Evolutionary conservation across 306 rosid genomes (phyloP).

Genomic region (Mimosa bimucronata): DNA sequence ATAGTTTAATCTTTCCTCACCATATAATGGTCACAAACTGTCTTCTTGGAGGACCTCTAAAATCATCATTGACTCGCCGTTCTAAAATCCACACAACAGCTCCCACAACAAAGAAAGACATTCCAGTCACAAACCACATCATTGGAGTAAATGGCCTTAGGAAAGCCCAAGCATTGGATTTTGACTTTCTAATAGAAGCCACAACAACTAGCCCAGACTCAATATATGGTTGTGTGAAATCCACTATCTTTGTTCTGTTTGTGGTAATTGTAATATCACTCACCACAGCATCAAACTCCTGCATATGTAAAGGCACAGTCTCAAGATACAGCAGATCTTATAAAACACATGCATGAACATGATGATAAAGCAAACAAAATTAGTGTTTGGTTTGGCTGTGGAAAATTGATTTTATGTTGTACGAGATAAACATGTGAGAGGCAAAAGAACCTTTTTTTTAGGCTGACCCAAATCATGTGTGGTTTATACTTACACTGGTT

Average conservation of each 20-base stretch:
- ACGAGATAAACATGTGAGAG: no score
- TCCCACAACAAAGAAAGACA: constrained; percentile 66
- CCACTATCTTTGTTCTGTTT: constrained; percentile 70
- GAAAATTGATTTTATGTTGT: no score
- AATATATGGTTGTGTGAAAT: constrained; percentile 80
- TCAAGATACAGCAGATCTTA: background rate
- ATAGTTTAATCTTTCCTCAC: constrained; percentile 37
- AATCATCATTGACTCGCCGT: constrained; percentile 71
- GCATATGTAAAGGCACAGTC: constrained; percentile 14
- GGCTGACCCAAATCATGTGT: no score
- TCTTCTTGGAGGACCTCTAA: constrained; percentile 72
- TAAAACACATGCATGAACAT: constrained; percentile 2
- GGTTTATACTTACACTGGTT: constrained; percentile 69
- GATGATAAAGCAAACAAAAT: background rate
- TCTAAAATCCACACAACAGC: constrained; percentile 80
- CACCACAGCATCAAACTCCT: constrained; percentile 72
- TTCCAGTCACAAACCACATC: constrained; percentile 75
- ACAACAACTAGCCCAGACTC: constrained; percentile 83
- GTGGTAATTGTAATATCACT: constrained; percentile 82
- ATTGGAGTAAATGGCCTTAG: constrained; percentile 66
- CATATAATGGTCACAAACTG: constrained; percentile 70
- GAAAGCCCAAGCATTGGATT: constrained; percentile 79
- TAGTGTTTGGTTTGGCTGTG: no score
- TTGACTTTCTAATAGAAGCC: constrained; percentile 56
- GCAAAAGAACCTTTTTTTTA: no score